Conservation (phyloP, 108 stramenopile genomes). For the Craspedostauros australis region DNA sequence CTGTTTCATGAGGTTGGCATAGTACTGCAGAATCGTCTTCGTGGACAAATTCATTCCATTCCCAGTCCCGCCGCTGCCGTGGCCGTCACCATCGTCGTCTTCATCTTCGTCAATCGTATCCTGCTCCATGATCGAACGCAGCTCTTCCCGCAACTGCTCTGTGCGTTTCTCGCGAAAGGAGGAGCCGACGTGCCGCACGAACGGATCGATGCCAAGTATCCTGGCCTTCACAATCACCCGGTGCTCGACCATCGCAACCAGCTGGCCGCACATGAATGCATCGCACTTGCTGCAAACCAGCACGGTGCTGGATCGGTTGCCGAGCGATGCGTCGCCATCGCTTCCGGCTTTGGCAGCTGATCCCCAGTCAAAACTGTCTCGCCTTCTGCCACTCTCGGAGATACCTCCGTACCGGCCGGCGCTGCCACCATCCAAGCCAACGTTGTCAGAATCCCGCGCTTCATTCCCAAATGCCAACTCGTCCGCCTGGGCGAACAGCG, state of each 20-base stretch:
- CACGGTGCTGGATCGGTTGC: constrained; percentile 72
- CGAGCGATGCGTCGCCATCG: constrained; percentile 13
- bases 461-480: constrained; percentile 54
- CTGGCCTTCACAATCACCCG: constrained; percentile 65
- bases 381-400: neutral
- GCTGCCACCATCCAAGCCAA: neutral
- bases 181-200: constrained; percentile 27
- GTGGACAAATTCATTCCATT: constrained; percentile 42
- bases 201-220: constrained; percentile 70
- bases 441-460: neutral
- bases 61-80: constrained; percentile 3
- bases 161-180: constrained; percentile 26
- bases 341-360: neutral
- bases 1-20: constrained; percentile 38
- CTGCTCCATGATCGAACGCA: constrained; percentile 35
- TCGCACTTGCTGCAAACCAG: constrained; percentile 61
- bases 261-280: constrained; percentile 81
- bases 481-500: constrained; percentile 74
- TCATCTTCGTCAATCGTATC: constrained; percentile 24
- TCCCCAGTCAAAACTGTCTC: neutral
- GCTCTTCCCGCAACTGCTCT: constrained; percentile 36
- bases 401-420: neutral
- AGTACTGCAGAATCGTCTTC: constrained; percentile 54
- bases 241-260: constrained; percentile 78
- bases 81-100: constrained; percentile 13